Percentiles rank a stretch among this genome's conserved stretches.
These are phyloP conservation scores for Fraxinus greggii DNA, from an alignment of 305 asterid species.

Conservation along the genomic window DNA sequence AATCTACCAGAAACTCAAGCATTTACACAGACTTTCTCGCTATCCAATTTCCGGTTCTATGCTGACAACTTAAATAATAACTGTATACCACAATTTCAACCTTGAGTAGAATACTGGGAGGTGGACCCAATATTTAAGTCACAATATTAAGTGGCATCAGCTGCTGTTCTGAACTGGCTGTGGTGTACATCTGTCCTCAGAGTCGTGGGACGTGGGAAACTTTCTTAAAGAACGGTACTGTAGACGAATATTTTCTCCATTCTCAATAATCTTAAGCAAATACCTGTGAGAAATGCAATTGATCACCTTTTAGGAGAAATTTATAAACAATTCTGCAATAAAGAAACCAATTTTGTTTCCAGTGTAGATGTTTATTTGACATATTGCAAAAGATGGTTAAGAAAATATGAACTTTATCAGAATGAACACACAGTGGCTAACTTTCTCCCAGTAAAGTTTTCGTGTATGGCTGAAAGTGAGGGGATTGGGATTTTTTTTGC, in stretches of 20 bases:
- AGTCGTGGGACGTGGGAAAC: conserved; percentile 42
- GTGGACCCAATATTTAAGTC: conserved; percentile 16
- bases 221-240: conserved; percentile 89
- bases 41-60: conserved; percentile 21
- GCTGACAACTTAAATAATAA: conserved; percentile 29
- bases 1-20: background rate
- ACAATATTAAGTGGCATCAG: conserved; percentile 32
- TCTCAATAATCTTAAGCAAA: conserved; percentile 73
- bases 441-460: background rate
- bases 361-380: background rate
- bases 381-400: background rate
- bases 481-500: too few relatives aligned
- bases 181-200: conserved; percentile 47
- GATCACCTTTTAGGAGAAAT: background rate
- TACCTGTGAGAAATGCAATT: conserved; percentile 54
- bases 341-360: background rate
- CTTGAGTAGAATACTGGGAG: conserved; percentile 8
- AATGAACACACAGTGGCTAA: background rate
- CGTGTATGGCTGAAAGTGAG: background rate
- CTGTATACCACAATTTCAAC: conserved; percentile 24
- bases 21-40: background rate
- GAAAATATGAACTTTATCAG: background rate
- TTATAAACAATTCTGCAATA: background rate
- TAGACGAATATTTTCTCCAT: conserved; percentile 82
- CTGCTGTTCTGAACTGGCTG: conserved; percentile 69